Base-by-base conservation (phyloP, 192 early-diverging fungal genomes). In the Coemansia sp. region DNA sequence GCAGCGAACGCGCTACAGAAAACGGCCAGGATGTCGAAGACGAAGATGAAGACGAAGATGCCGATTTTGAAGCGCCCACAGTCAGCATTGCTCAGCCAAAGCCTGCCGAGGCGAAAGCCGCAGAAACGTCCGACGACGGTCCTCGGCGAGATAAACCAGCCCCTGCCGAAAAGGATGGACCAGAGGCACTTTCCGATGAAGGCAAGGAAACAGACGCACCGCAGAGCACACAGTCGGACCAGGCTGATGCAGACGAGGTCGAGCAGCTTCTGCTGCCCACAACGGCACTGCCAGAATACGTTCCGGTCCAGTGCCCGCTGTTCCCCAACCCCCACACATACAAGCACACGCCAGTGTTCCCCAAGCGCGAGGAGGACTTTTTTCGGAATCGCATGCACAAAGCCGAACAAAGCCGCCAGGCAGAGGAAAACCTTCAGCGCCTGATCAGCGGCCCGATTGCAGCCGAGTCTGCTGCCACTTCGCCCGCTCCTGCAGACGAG, bases 311-410 rank as follows among this genome's bases (percentile, higher is more conserved):
- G 16, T 81, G 69, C 14, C 78, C 78, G 3, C 69, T n/a, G 30
- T 75, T 81, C 56, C 78, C 78, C 4, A 72, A 73, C 57, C 78
- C 78, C 8, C 78, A 81, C 63, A 75, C 78, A 36, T 81, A 75
- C 38, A 69, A 67, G 57, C 78, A 69, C 49, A 81, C 78, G 17
- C 69, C 78, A 0, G 78, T 81, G 34, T 72, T 61, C 58, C 78
- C 78, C 8, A 64, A 81, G 64, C 73, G 78, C 36, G 73, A 75
- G 67, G 73, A 81, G 33, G 78, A 81, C 31, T 75, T 81, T 61
- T 81, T 81, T 81, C 73, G 73, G 30, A 81, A 61, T 10, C 78
- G 78, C 8, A 67, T 81, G 69, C 73, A 81, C 69, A 81, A 81
- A 32, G 78, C 78, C 16, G 78, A 81, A 52, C 78, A 81, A 36